A percentile compares a stretch with the other conserved stretches of the same genome.
phyloP scores from a whole-genome alignment of 2,329 filamentous ascomycete species.

The Coniochaeta hoffmannii region DNA sequence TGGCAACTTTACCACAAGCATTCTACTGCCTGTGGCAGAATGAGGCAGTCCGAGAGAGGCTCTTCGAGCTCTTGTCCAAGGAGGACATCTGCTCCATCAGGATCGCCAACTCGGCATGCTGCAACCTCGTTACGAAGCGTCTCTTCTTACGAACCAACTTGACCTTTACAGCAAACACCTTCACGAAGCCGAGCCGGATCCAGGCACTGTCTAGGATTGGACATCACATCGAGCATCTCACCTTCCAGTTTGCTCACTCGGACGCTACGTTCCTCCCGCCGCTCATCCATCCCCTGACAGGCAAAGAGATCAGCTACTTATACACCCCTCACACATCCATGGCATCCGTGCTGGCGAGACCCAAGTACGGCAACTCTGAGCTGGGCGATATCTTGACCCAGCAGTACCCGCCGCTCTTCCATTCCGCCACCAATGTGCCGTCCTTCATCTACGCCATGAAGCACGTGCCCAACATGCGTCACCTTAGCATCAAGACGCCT shows the following conservation, averaged over 20 bases:
- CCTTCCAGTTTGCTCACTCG: slow-evolving; percentile 69
- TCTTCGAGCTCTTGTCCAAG: slow-evolving; percentile 42
- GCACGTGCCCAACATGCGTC: slow-evolving; percentile 60
- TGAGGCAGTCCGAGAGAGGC: slow-evolving; percentile 38
- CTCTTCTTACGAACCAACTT: slow-evolving; percentile 63
- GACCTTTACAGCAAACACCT: slow-evolving; percentile 66
- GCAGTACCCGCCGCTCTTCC: slow-evolving; percentile 84
- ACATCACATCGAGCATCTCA: slow-evolving; percentile 69
- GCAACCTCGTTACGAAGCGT: slow-evolving; percentile 59
- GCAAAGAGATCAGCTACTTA: slow-evolving; percentile 71
- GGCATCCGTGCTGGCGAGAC: slow-evolving; percentile 52
- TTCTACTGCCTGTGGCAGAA: slow-evolving; percentile 51
- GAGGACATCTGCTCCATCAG: slow-evolving; percentile 53
- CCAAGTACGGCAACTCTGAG: slow-evolving; percentile 73
- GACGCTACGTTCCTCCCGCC: slow-evolving; percentile 76
- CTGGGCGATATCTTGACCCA: slow-evolving; percentile 75
- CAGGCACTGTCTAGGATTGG: slow-evolving; percentile 72
- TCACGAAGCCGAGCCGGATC: slow-evolving; percentile 66
- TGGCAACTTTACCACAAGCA: slow-evolving; percentile 41
- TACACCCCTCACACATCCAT: slow-evolving; percentile 71
- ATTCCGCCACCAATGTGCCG: slow-evolving; percentile 79
- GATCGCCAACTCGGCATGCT: slow-evolving; percentile 62
- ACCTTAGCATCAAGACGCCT: slow-evolving; percentile 70
- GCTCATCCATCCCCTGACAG: slow-evolving; percentile 70
- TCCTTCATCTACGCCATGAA: slow-evolving; percentile 73